Evolutionary conservation across 2,329 filamentous ascomycete genomes (phyloP).

Genomic region (Venturiaceae sp.): DNA sequence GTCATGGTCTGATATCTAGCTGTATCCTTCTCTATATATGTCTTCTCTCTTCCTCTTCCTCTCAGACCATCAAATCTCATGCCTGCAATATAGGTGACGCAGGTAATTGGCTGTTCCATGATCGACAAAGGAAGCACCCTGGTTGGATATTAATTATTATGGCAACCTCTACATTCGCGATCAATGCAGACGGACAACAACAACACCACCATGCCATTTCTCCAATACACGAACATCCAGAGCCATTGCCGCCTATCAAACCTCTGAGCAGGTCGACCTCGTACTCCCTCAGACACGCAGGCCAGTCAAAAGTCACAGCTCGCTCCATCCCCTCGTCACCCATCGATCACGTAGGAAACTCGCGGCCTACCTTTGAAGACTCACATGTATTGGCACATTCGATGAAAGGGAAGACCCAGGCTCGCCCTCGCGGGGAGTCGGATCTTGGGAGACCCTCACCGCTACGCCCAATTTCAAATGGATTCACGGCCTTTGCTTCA

Average conservation of each 20-base stretch:
- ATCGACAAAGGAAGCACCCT: neutral
- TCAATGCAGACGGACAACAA: neutral
- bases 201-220: neutral
- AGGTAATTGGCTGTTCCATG: neutral
- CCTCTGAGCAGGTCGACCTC: neutral
- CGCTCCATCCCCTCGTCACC: neutral
- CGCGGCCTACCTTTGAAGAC: neutral
- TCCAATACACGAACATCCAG: neutral
- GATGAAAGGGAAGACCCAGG: slow-evolving; percentile 9
- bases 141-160: neutral
- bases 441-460: slow-evolving; percentile 29
- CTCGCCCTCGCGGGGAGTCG: slow-evolving; percentile 33
- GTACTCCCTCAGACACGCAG: neutral
- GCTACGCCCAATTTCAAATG: slow-evolving; percentile 13
- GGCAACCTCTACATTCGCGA: neutral
- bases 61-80: neutral
- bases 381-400: neutral
- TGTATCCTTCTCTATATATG: no score
- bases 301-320: neutral
- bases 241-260: neutral
- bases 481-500: slow-evolving; percentile 20
- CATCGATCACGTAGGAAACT: neutral
- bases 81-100: neutral
- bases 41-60: neutral
- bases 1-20: no score